Evolutionary conservation across 2,329 filamentous ascomycete species (phyloP).

Genomic region (Teratosphaeria zuluensis): DNA sequence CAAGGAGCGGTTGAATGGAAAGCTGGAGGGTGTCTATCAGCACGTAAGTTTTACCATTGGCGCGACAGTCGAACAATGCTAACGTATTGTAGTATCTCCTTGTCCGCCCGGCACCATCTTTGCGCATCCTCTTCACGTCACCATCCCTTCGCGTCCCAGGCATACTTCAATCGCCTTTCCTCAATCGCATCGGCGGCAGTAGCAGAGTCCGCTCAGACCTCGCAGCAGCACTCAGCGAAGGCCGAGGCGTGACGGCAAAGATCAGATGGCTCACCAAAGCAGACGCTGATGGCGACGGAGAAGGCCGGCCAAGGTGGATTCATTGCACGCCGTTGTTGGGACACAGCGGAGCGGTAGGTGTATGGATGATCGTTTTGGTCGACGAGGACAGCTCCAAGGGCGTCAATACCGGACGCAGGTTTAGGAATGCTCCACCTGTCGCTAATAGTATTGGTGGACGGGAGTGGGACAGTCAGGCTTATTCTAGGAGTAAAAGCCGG

Average conservation of each 20-base stretch:
- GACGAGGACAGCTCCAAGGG: slow-evolving; percentile 42
- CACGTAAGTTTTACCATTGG: slow-evolving; percentile 37
- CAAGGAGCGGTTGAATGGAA: slow-evolving; percentile 28
- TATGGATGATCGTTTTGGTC: slow-evolving; percentile 69
- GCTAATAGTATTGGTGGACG: slow-evolving; percentile 24
- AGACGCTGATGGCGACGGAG: slow-evolving; percentile 30
- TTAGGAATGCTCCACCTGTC: slow-evolving; percentile 28
- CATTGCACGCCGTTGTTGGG: slow-evolving; percentile 66
- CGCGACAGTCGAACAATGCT: neutral
- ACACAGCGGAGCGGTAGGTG: slow-evolving; percentile 56
- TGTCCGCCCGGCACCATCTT: slow-evolving; percentile 37
- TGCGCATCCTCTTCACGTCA: slow-evolving; percentile 42
- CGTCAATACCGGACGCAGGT: slow-evolving; percentile 14
- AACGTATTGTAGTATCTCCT: slow-evolving; percentile 33
- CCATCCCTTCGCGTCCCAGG: slow-evolving; percentile 41
- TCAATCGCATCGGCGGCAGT: slow-evolving; percentile 41
- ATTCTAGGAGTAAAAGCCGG: slow-evolving; percentile 7
- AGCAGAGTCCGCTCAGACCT: slow-evolving; percentile 45
- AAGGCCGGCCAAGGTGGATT: slow-evolving; percentile 62
- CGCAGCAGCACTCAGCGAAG: slow-evolving; percentile 53
- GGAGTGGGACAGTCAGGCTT: slow-evolving; percentile 17
- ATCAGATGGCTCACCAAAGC: slow-evolving; percentile 56
- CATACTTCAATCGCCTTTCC: slow-evolving; percentile 40
- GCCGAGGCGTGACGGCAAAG: slow-evolving; percentile 64
- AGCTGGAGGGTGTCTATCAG: slow-evolving; percentile 46